Conservation (phyloP, 768 basidiomycete species). For the Serendipita sp. region DNA sequence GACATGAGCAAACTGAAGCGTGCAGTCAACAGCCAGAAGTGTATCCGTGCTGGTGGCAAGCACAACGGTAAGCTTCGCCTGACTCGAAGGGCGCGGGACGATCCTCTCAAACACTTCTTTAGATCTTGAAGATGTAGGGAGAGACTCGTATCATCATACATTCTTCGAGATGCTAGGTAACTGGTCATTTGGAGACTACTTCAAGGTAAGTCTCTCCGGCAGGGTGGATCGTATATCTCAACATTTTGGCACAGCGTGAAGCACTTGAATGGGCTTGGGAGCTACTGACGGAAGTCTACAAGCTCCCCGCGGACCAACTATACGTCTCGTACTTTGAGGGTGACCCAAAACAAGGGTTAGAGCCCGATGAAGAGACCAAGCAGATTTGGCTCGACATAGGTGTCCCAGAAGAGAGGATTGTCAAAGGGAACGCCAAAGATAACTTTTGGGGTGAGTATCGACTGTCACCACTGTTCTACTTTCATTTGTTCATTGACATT, state of each 20-base stretch:
- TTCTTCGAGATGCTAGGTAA: slow-evolving; percentile 99
- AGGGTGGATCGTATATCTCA: not conserved
- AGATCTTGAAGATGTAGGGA: slow-evolving; percentile 99
- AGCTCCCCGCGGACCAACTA: slow-evolving; percentile 74
- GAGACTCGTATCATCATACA: slow-evolving; percentile 95
- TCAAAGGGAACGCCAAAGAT: slow-evolving; percentile 90
- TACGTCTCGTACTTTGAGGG: slow-evolving; percentile 99
- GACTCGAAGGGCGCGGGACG: not conserved
- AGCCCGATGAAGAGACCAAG: slow-evolving; percentile 78
- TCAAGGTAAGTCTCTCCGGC: slow-evolving; percentile 49
- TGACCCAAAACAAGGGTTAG: slow-evolving; percentile 66
- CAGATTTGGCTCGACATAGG: slow-evolving; percentile 82
- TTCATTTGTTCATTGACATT: slow-evolving; percentile 2
- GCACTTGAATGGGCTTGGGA: slow-evolving; percentile 92
- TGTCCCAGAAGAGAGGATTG: slow-evolving; percentile 73
- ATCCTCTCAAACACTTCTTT: not conserved
- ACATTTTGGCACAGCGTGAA: slow-evolving; percentile 48
- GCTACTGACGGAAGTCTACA: slow-evolving; percentile 76
- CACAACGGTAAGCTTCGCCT: slow-evolving; percentile 62
- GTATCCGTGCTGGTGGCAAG: slow-evolving; percentile 96
- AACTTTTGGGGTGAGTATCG: slow-evolving; percentile 87
- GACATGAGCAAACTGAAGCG: slow-evolving; percentile 81
- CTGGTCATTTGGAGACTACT: slow-evolving; percentile 99
- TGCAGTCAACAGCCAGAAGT: slow-evolving; percentile 94
- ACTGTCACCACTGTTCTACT: slow-evolving; percentile 3